phyloP scores from a whole-genome alignment of 768 basidiomycete genomes.

The Galerina marginata region DNA sequence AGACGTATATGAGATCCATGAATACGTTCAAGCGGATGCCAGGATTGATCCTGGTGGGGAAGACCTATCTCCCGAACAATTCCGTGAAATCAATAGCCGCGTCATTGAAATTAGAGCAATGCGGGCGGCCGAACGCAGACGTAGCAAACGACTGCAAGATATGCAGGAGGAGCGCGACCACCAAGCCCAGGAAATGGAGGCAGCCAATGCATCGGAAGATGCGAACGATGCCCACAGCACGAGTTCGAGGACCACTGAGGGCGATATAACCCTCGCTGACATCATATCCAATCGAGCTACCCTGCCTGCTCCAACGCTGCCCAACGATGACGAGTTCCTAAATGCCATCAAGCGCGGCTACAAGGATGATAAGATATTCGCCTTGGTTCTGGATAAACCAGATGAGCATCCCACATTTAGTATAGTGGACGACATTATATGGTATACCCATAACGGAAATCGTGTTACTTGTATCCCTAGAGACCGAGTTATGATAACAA shows the following conservation, averaged over 20 bases:
- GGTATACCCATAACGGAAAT: conserved; percentile 2
- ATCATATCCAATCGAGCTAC: background rate
- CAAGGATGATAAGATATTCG: conserved; percentile 14
- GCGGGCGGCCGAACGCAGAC: background rate
- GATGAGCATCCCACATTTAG: conserved; percentile 3
- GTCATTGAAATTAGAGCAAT: conserved; percentile 16
- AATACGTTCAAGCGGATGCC: conserved; percentile 27
- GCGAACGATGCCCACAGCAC: too few relatives aligned
- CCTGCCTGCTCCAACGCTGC: background rate
- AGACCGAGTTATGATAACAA: conserved; percentile 10
- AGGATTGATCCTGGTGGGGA: conserved; percentile 24
- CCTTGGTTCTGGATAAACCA: conserved; percentile 1
- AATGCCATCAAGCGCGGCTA: conserved; percentile 1
- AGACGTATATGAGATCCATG: conserved; percentile 18
- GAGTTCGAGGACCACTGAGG: too few relatives aligned
- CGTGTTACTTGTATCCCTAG: conserved; percentile 27
- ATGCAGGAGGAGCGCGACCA: too few relatives aligned
- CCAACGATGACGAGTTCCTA: background rate
- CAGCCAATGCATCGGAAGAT: too few relatives aligned
- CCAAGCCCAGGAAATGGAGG: too few relatives aligned
- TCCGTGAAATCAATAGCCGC: conserved; percentile 17
- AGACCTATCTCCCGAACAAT: conserved; percentile 18
- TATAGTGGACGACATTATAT: conserved; percentile 10
- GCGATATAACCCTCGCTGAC: too few relatives aligned
- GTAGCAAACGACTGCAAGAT: too few relatives aligned